Evolutionary conservation across 2,329 filamentous ascomycete genomes (phyloP), one percentile per base, ranked within the genome.

Genomic region (Colletotrichum acutatum): DNA sequence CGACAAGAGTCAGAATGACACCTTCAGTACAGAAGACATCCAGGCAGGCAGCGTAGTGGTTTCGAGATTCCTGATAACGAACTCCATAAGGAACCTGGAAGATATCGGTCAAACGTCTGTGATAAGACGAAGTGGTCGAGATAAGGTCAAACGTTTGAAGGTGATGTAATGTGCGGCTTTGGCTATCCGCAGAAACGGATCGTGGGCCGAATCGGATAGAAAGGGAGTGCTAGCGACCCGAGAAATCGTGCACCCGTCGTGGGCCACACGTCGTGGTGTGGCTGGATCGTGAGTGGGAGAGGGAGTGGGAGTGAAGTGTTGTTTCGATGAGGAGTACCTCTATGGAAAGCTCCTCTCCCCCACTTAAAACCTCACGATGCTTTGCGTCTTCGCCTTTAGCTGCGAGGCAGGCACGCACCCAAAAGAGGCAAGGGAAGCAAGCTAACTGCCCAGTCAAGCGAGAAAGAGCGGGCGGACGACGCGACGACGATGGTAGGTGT

Each of bases 281-380:
- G 28, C 19, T 37, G 49, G 46, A 34, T 32, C 32, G 32, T 32
- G 32, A 32, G 32, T 32, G 32, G 32, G 46, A 42, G 19, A 34
- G 46, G 22, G 12, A 28, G 61, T 37, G 28, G 28, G 46, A 19
- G 30, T 37, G 34, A 37, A 37, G 34, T 42, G 37, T 42, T 42
- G 37, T 42, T 42, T 42, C 37, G 14, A 42, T 14, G 37, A 42
- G 37, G 37, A 42, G 22, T 24, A 54, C 24, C 26, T 54, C 8
- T 16, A 54, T 9, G 19, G 60, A 4, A n/a, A 59, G 30, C 46
- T 30, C 61, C n/a, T 22, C 26, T n/a, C 42, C 59, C 61, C 49
- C 61, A 54, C 61, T 19, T 54, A 14, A 30, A 26, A 64, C 22
- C 49, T 64, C 61, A 72, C 70, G 70, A 72, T 72, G 63, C 37